These are phyloP conservation scores for Phaseolus lunatus DNA, from an alignment of 306 rosid genomes.

Conservation along the genomic window DNA sequence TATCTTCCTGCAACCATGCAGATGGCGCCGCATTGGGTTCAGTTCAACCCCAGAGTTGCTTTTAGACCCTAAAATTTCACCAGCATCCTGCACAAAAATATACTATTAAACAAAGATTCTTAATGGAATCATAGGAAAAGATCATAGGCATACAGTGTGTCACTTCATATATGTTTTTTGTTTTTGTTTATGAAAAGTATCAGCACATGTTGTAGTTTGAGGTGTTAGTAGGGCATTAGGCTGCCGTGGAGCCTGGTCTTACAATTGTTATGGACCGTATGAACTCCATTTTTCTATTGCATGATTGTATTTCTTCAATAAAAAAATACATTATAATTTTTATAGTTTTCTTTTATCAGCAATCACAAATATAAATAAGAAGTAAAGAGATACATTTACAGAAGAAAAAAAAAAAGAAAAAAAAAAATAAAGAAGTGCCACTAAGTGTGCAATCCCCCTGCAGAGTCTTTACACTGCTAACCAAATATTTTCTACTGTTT, in stretches of 20 bases:
- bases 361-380: too few species aligned
- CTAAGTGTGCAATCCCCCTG: too few species aligned
- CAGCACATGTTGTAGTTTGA: not conserved
- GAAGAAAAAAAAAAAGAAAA: too few species aligned
- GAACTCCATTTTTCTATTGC: not conserved
- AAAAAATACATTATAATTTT: not conserved
- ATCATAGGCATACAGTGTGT: not conserved
- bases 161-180: not conserved
- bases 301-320: not conserved
- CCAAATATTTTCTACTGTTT: too few species aligned
- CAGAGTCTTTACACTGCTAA: too few species aligned
- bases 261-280: conserved; percentile 22
- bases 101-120: not conserved
- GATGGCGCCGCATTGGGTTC: conserved; percentile 46
- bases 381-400: too few species aligned
- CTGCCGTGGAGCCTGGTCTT: conserved; percentile 37
- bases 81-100: not conserved
- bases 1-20: conserved; percentile 53
- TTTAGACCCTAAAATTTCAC: conserved; percentile 9
- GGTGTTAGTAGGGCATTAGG: conserved; percentile 38
- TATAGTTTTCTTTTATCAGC: too few species aligned
- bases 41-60: conserved; percentile 61
- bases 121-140: not conserved
- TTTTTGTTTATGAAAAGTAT: not conserved
- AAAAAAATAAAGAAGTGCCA: too few species aligned